Percentiles rank a stretch among this genome's conserved stretches.
Evolutionary conservation across 2,329 filamentous ascomycete species (phyloP).

Genomic region (Rhexocercosporidium sp.): DNA sequence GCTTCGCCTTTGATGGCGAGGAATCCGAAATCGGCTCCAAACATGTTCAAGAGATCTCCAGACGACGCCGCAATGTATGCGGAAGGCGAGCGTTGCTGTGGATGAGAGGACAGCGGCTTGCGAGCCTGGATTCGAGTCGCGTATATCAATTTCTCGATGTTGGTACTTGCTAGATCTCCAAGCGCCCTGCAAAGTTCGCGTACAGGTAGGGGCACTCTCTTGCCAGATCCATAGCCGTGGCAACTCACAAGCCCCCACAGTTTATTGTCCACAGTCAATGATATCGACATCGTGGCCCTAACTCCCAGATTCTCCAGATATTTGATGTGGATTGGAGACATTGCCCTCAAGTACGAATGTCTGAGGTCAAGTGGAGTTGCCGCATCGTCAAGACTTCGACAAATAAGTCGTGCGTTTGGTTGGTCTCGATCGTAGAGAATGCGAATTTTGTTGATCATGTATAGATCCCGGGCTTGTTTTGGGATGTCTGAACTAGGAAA

Average conservation of each 20-base stretch:
- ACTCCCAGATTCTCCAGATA: constrained; percentile 87
- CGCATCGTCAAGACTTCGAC: constrained; percentile 73
- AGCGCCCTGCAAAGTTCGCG: constrained; percentile 87
- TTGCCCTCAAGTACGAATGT: constrained; percentile 81
- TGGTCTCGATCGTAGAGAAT: constrained; percentile 84
- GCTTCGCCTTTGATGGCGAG: constrained; percentile 33
- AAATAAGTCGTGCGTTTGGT: constrained; percentile 78
- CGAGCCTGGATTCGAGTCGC: constrained; percentile 26
- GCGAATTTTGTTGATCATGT: constrained; percentile 86
- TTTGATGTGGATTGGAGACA: constrained; percentile 87
- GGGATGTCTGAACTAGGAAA: constrained; percentile 87
- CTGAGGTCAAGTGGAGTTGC: constrained; percentile 79
- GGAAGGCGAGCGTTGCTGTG: constrained; percentile 26
- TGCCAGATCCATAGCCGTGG: constrained; percentile 78
- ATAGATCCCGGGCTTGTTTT: constrained; percentile 80
- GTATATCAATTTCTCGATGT: constrained; percentile 34
- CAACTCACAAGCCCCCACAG: constrained; percentile 88
- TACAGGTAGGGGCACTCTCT: constrained; percentile 89
- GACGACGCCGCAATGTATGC: constrained; percentile 32
- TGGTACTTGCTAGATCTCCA: constrained; percentile 43
- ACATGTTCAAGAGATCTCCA: constrained; percentile 30
- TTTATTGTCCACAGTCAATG: constrained; percentile 81
- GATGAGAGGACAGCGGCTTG: constrained; percentile 21
- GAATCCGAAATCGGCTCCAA: constrained; percentile 33
- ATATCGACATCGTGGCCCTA: constrained; percentile 89